phyloP scores from a whole-genome alignment of 148 eudicot species.

The Bassia scoparia region DNA sequence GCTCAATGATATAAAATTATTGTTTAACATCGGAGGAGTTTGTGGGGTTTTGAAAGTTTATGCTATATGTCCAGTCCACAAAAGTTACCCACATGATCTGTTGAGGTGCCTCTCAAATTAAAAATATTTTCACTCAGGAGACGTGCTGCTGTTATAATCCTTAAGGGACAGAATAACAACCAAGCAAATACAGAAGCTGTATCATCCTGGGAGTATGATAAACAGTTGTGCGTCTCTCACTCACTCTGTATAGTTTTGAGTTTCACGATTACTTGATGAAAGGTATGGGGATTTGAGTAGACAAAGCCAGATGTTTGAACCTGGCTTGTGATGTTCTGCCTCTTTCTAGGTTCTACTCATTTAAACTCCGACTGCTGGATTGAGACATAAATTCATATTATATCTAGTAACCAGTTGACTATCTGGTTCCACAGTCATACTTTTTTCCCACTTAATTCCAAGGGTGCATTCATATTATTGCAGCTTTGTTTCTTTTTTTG shows the following conservation, averaged over 20 bases:
- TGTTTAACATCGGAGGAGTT: background rate
- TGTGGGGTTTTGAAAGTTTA: background rate
- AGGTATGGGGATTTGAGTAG: conserved; percentile 8
- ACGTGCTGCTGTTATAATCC: background rate
- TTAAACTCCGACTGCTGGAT: background rate
- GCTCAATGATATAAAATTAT: background rate
- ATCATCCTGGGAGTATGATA: background rate
- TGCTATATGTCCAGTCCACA: background rate
- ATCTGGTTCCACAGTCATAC: background rate
- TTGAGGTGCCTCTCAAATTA: background rate
- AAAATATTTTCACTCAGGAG: background rate
- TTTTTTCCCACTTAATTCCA: background rate
- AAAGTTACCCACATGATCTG: background rate
- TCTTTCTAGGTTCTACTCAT: background rate
- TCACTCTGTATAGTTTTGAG: background rate
- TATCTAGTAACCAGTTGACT: too few species aligned
- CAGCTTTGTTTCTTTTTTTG: background rate
- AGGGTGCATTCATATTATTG: background rate
- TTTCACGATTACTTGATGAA: background rate
- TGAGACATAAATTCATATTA: too few species aligned
- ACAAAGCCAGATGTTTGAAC: background rate
- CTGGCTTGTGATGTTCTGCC: background rate
- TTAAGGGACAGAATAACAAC: background rate
- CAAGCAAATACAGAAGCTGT: background rate
- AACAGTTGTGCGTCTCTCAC: background rate